Evolutionary conservation across 139 green algal species (phyloP).

Genomic region (Chlorella sorokiniana): DNA sequence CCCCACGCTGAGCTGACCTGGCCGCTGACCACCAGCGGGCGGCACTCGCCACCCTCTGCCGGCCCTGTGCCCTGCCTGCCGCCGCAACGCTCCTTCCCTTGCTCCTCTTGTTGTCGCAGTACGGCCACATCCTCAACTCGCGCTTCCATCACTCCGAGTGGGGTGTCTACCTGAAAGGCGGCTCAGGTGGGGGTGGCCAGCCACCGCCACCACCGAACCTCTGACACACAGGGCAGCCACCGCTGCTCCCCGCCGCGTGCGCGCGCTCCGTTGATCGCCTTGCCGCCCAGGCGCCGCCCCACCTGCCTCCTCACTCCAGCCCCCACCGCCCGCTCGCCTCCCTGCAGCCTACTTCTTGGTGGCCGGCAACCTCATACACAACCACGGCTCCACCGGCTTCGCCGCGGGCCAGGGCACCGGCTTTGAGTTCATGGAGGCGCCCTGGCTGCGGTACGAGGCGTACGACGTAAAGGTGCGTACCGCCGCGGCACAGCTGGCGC

Average conservation of each 20-base stretch:
- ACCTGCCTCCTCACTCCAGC: neutral
- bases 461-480: slow-evolving; percentile 12
- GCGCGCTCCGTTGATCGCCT: no score
- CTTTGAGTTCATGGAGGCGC: slow-evolving; percentile 6
- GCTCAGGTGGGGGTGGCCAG: neutral
- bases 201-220: neutral
- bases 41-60: neutral
- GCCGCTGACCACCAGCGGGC: no score
- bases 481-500: neutral
- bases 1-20: neutral
- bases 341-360: slow-evolving; percentile 17
- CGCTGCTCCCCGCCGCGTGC: neutral
- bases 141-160: neutral
- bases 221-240: neutral
- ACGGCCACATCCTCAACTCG: slow-evolving; percentile 21
- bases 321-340: neutral
- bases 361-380: neutral
- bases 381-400: slow-evolving; percentile 6
- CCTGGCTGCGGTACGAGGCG: slow-evolving; percentile 27
- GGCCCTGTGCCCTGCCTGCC: neutral
- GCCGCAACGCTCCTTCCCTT: neutral
- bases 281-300: neutral
- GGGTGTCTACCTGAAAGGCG: slow-evolving; percentile 22
- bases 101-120: neutral
- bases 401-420: slow-evolving; percentile 24